Evolutionary conservation across 139 green algal genomes (phyloP), one percentile per base, ranked within the genome.

Genomic region (Closterium sp.): DNA sequence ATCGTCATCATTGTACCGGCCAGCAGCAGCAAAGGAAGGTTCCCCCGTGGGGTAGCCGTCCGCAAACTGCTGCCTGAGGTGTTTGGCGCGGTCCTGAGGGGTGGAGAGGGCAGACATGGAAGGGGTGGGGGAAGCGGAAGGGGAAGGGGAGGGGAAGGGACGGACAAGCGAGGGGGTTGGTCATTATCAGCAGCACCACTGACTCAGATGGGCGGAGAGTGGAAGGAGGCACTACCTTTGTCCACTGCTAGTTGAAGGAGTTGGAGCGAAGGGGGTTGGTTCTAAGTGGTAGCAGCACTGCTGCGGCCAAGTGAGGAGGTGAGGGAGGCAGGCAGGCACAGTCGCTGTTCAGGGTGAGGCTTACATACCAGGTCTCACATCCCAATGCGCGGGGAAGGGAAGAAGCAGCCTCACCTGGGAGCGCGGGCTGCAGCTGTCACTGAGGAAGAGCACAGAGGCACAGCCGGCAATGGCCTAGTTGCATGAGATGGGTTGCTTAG

Each of bases 1-100:
- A 7, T 87, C 85, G 85, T 89, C 30, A 11, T 89, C 86, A 31
- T 28, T 28, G 86, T 38, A 89, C 28, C 32, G 22, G 24, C 45
- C 31, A 10, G 4, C 38, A 50, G 38, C 38, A 50, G 6, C 38
- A 17, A n/a, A n/a, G n/a, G 24, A 21, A 24, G 73, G 9, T 3
- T 91, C 28, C 27, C 73, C 88, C 11, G 29, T 91, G 38, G 88
- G 31, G 42, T 31, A 32, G 31, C 30, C 22, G 9, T 73, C 28
- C 4, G 42, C 88, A 79, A 92, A 94, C 34, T 89, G 31, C 85
- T 32, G 28, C 91, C 92, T 92, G 24, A 94, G 91, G 11, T 92
- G 88, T 45, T 91, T 94, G 9, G 91, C 91, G 3, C 70, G 31
- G 13, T 94, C 88, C 91, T 94, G 90, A 30, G 90, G 34, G 28